A percentile compares a stretch with the other conserved stretches of the same genome.
These are phyloP conservation scores for Podaxis sp. DNA, from an alignment of 768 basidiomycete genomes.

Conservation along the genomic window DNA sequence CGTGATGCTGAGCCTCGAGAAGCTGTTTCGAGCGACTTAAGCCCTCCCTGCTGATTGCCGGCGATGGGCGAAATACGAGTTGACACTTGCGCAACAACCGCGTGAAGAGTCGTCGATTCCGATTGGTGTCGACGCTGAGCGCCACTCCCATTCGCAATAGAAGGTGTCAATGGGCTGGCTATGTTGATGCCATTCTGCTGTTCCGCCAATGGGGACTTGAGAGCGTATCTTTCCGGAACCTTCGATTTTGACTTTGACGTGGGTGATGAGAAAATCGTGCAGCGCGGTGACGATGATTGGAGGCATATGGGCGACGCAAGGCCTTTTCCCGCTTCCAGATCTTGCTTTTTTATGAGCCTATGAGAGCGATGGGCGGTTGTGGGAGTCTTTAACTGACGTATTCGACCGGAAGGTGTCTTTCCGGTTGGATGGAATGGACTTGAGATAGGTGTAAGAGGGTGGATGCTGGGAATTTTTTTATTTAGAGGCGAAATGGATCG, in stretches of 20 bases:
- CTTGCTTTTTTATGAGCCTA: not conserved
- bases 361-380: not conserved
- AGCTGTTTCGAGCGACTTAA: not conserved
- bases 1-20: not conserved
- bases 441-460: conserved; percentile 1
- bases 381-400: not conserved
- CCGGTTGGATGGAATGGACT: not conserved
- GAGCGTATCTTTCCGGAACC: not conserved
- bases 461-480: not conserved
- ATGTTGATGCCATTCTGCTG: not conserved
- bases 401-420: not conserved
- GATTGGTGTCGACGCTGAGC: not conserved
- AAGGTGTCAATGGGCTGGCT: not conserved
- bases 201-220: conserved; percentile 9
- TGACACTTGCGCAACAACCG: not conserved
- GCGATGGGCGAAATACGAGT: not conserved
- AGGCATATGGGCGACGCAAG: conserved; percentile 27
- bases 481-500: not conserved
- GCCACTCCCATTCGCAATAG: conserved; percentile 20
- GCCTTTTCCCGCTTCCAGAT: conserved; percentile 14
- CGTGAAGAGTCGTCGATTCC: not conserved
- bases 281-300: not conserved
- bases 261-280: conserved; percentile 4
- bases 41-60: not conserved
- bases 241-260: conserved; percentile 1